phyloP scores from a whole-genome alignment of 441 rosid species.

The Macaranga tanarius region DNA sequence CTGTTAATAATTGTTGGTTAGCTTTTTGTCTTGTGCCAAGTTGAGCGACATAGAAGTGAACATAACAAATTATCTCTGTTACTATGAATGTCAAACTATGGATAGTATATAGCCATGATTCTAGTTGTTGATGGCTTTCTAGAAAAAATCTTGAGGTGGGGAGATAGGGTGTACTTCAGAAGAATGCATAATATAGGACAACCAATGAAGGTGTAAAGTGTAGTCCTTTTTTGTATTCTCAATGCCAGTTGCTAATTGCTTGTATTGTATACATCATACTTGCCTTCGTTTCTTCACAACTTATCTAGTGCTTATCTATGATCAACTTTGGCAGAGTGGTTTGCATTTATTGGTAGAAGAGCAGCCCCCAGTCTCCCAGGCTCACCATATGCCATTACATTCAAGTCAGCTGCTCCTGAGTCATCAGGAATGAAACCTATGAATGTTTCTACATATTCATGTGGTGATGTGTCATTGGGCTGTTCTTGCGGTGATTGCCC shows the following conservation, averaged over 20 bases:
- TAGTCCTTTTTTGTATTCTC: background rate
- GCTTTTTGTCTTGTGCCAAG: background rate
- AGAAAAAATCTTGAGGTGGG: background rate
- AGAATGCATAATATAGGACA: background rate
- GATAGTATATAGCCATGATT: background rate
- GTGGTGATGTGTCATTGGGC: constrained; percentile 78
- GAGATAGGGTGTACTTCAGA: background rate
- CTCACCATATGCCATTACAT: constrained; percentile 83
- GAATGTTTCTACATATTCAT: constrained; percentile 88
- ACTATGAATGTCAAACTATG: background rate
- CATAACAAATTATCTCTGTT: background rate
- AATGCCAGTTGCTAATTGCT: constrained; percentile 1
- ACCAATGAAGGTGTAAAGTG: background rate
- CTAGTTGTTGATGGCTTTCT: background rate
- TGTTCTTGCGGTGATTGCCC: constrained; percentile 99
- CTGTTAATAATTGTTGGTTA: background rate
- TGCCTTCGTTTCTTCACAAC: constrained; percentile 5
- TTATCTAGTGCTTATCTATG: constrained; percentile 22
- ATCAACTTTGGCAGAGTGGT: constrained; percentile 73
- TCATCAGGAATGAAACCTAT: constrained; percentile 87
- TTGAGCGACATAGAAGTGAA: background rate
- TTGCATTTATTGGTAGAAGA: constrained; percentile 75
- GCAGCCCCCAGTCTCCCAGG: constrained; percentile 66
- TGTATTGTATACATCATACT: background rate
- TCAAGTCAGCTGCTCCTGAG: constrained; percentile 56